These are phyloP conservation scores for Botrytis pseudocinerea DNA, from an alignment of 2,329 filamentous ascomycete genomes.

Conservation along the genomic window DNA sequence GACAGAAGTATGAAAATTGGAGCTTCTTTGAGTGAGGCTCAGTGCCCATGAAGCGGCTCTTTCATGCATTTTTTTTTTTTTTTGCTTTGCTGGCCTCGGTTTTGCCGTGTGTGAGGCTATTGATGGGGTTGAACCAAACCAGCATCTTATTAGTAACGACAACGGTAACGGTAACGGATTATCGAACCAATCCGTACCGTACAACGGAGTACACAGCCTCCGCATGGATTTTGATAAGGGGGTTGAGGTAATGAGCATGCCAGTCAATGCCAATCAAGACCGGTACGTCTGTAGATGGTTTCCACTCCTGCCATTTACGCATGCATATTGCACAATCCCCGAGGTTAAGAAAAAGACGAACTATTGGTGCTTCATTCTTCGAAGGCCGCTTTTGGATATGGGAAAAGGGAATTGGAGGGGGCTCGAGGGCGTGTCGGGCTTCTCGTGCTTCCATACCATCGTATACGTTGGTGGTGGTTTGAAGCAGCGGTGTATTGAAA, in stretches of 20 bases:
- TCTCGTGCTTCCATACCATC: not conserved
- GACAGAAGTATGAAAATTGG: not conserved
- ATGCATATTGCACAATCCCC: constrained; percentile 1
- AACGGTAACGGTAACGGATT: not conserved
- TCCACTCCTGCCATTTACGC: not conserved
- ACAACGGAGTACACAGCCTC: not conserved
- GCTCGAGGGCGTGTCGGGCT: not conserved
- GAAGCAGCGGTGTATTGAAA: constrained; percentile 1
- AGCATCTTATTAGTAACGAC: not conserved
- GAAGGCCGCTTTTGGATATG: not conserved
- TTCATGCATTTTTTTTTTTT: not conserved
- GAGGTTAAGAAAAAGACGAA: not conserved
- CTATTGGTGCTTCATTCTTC: not conserved
- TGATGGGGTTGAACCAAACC: not conserved
- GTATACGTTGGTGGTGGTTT: not conserved
- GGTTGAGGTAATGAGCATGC: not conserved
- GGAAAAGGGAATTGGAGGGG: not conserved
- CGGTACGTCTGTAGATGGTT: not conserved
- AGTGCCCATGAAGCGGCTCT: not conserved
- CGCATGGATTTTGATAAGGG: constrained; percentile 1
- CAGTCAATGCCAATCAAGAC: not conserved
- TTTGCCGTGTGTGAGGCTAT: not conserved
- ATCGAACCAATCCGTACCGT: not conserved
- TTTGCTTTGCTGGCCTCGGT: not conserved
- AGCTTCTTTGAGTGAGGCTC: not conserved